Conservation (phyloP, 345 rosid genomes). For the Clarkia xantiana region DNA sequence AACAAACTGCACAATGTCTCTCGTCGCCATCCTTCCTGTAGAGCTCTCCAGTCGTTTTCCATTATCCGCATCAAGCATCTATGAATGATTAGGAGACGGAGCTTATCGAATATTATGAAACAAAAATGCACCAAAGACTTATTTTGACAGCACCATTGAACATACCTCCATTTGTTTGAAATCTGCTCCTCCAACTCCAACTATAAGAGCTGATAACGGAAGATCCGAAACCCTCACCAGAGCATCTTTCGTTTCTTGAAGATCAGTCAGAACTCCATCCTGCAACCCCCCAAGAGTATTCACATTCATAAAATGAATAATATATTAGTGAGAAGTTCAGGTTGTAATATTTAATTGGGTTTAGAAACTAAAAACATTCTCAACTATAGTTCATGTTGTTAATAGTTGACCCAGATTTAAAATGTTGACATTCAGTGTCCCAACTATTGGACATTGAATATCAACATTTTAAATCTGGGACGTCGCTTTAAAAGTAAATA, state of each 20-base stretch:
- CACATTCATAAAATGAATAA: neutral
- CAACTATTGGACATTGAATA: no score
- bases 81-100: slow-evolving; percentile 1
- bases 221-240: slow-evolving; percentile 87
- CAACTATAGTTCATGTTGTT: no score
- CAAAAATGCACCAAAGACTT: neutral
- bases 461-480: no score
- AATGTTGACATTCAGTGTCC: no score
- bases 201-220: slow-evolving; percentile 70
- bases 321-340: neutral
- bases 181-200: slow-evolving; percentile 77
- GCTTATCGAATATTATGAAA: neutral
- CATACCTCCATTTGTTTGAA: slow-evolving; percentile 83
- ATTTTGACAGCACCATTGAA: neutral
- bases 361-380: no score
- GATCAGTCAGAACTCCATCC: slow-evolving; percentile 87
- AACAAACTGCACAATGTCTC: slow-evolving; percentile 84
- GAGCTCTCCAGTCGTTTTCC: slow-evolving; percentile 66
- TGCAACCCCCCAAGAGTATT: slow-evolving; percentile 11
- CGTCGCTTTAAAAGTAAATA: no score
- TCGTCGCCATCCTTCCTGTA: slow-evolving; percentile 56
- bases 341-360: no score
- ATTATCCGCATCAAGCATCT: slow-evolving; percentile 79
- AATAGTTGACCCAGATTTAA: no score
- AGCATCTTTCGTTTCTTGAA: slow-evolving; percentile 64